Conservation (phyloP, 2,329 filamentous ascomycete genomes). For the Xylariales sp. region DNA sequence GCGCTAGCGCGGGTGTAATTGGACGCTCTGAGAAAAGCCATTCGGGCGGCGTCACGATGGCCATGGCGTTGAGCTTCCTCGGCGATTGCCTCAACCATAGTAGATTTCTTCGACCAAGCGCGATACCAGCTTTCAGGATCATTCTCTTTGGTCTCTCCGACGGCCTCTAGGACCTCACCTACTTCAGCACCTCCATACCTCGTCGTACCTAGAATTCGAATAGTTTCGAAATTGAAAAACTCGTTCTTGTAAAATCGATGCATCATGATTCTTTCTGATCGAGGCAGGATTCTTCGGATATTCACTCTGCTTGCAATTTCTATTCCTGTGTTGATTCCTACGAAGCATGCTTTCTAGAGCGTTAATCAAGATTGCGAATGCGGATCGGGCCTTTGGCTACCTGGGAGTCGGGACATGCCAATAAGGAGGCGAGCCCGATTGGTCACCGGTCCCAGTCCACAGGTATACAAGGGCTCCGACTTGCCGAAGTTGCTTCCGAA, state of each 20-base stretch:
- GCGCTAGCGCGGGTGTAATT: slow-evolving; percentile 7
- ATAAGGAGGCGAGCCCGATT: too few species aligned
- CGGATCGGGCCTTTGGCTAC: too few species aligned
- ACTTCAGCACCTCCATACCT: slow-evolving; percentile 1
- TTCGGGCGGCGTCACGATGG: background rate
- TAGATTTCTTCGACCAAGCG: background rate
- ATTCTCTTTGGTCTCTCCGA: background rate
- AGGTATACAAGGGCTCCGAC: too few species aligned
- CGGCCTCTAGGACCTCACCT: slow-evolving; percentile 1
- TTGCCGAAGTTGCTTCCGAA: too few species aligned
- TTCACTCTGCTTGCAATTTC: too few species aligned
- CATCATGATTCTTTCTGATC: too few species aligned
- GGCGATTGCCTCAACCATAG: background rate
- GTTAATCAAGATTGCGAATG: too few species aligned
- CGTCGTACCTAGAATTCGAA: slow-evolving; percentile 5
- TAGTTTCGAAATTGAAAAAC: slow-evolving; percentile 18
- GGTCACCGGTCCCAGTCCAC: too few species aligned
- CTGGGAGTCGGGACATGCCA: background rate
- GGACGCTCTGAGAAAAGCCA: background rate
- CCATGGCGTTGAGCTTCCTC: background rate
- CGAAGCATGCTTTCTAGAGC: too few species aligned
- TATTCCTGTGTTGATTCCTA: too few species aligned
- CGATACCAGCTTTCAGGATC: background rate
- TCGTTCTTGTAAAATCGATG: background rate
- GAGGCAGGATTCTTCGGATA: background rate